Evolutionary conservation across 2,329 filamentous ascomycete species (phyloP).

Genomic region (Exophiala spinifera): DNA sequence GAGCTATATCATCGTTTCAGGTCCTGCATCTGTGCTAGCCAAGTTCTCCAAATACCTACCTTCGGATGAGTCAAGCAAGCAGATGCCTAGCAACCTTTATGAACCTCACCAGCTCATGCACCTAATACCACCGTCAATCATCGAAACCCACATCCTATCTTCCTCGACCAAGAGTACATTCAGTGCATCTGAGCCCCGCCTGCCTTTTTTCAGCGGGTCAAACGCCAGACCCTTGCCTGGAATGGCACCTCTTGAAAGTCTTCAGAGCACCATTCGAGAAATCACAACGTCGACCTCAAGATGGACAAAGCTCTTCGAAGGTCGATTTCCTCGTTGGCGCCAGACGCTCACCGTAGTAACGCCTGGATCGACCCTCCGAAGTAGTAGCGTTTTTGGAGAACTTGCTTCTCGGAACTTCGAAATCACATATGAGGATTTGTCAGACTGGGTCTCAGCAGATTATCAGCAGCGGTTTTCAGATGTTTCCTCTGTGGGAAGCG

Average conservation of each 20-base stretch:
- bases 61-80: background rate
- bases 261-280: background rate
- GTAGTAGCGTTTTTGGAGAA: background rate
- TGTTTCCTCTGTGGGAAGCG: too few relatives aligned
- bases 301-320: background rate
- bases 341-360: background rate
- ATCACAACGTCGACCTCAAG: background rate
- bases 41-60: background rate
- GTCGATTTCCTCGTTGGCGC: background rate
- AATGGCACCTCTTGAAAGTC: background rate
- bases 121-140: background rate
- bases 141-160: background rate
- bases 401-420: background rate
- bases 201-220: background rate
- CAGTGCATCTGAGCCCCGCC: background rate
- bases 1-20: background rate
- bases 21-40: background rate
- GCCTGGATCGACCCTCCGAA: background rate
- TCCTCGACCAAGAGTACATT: background rate
- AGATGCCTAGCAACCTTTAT: background rate
- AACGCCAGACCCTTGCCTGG: background rate
- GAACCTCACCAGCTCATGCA: background rate
- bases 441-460: background rate
- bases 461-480: background rate
- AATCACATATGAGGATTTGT: background rate